Evolutionary conservation across 139 green algal genomes (phyloP), one percentile per base, ranked within the genome.

Genomic region (Chlorella vulgaris): DNA sequence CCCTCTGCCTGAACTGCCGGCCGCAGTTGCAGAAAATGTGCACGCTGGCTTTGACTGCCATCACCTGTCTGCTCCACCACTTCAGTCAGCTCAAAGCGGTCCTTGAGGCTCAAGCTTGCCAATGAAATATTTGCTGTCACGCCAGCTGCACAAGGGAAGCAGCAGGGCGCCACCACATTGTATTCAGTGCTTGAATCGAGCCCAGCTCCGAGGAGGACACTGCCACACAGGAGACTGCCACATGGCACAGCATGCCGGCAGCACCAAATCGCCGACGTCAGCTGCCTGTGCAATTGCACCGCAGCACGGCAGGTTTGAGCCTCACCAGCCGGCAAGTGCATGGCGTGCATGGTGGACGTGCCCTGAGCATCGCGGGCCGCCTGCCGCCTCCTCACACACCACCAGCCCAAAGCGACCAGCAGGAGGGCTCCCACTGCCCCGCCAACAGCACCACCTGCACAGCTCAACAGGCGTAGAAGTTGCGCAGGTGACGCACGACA

Each of bases 51-150:
- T 10, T 15, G 15, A 15, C 47, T 24, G 47, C 47, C 62, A 15
- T 8, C 36, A 71, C 65, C 65, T 63, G 73, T 79, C 73, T 79
- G 73, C 73, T 79, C 73, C 21, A 79, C 53, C 26, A 79, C 73
- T 24, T 79, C 73, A 0, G 73, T 67, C 24, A 79, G 73, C 35
- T 79, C 73, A 42, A 79, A 65, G 7, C 36, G 53, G 33, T 63
- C 53, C 70, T 65, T 77, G 13, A 63, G 42, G 31, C 53, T 24
- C 18, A n/a, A 28, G 5, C 47, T 29, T 10, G 58, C 69, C 8
- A 67, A 31, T 31, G 71, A 66, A 7, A 67, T 8, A 13, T 79
- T 50, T 33, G 73, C 50, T 2, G 18, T 28, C 42, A 47, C 53
- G 3, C 73, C 73, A 43, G 73, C 73, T 13, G 26, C 24, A 43